Conservation (phyloP, 2,329 filamentous ascomycete species). For the Pyrenophora teres region DNA sequence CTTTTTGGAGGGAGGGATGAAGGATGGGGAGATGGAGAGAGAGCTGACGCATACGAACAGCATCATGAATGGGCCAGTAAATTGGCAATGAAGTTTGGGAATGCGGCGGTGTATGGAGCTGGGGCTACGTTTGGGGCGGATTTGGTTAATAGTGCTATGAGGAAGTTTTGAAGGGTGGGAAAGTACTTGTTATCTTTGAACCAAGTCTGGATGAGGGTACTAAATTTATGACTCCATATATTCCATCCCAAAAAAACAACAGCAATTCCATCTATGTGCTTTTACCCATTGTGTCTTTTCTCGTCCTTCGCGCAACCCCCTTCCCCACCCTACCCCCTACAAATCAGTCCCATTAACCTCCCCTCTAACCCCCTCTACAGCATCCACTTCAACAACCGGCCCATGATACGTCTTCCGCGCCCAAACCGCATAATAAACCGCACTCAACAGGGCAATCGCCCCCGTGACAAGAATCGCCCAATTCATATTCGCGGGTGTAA, state of each 20-base stretch:
- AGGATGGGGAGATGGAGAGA: neutral
- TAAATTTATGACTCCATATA: neutral
- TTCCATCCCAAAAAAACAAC: too few relatives aligned
- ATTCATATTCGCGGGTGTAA: conserved; percentile 33
- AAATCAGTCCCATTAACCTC: too few relatives aligned
- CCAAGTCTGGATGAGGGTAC: too few relatives aligned
- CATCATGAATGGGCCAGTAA: conserved; percentile 29
- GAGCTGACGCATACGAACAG: conserved; percentile 2
- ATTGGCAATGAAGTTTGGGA: conserved; percentile 24
- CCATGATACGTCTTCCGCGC: conserved; percentile 33
- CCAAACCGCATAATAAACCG: conserved; percentile 31
- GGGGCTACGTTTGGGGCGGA: conserved; percentile 27
- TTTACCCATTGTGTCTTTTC: too few relatives aligned
- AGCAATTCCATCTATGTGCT: too few relatives aligned
- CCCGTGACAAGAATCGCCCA: conserved; percentile 34
- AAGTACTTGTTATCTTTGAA: too few relatives aligned
- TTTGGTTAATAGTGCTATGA: conserved; percentile 28
- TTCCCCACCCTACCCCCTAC: too few relatives aligned
- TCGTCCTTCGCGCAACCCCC: too few relatives aligned
- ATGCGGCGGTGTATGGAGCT: conserved; percentile 23
- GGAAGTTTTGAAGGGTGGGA: conserved; percentile 17
- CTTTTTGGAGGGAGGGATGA: neutral
- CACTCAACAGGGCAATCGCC: conserved; percentile 20
- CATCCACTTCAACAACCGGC: conserved; percentile 28
- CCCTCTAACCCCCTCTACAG: neutral